Percentiles rank a stretch among this genome's conserved stretches.
Conservation (phyloP, 2,329 filamentous ascomycete species). For the Aureobasidium sp. region DNA sequence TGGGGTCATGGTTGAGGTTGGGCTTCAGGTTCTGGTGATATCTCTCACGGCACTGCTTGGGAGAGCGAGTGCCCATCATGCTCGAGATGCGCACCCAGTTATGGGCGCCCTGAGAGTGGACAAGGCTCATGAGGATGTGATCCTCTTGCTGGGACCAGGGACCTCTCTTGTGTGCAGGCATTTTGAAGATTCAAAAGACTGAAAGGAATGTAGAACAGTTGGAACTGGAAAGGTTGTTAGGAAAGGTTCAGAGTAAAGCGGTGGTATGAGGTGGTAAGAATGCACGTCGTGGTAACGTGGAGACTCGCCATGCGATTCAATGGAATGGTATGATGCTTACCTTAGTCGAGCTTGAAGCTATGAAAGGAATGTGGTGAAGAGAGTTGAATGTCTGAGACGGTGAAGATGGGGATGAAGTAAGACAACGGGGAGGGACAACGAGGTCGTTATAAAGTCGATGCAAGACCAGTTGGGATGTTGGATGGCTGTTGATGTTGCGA, state of each 20-base stretch:
- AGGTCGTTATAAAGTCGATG: constrained; percentile 17
- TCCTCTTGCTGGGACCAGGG: constrained; percentile 81
- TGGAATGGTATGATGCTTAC: constrained; percentile 1
- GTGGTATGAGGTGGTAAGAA: background rate
- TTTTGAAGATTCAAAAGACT: constrained; percentile 23
- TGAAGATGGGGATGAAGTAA: constrained; percentile 8
- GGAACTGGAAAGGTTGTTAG: constrained; percentile 4
- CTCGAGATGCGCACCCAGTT: constrained; percentile 88
- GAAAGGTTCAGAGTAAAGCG: background rate
- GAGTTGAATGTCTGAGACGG: background rate
- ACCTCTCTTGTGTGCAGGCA: constrained; percentile 59
- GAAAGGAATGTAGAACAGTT: constrained; percentile 11
- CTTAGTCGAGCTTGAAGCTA: constrained; percentile 12
- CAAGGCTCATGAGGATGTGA: constrained; percentile 59
- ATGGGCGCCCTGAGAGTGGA: constrained; percentile 63
- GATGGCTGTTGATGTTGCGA: constrained; percentile 15
- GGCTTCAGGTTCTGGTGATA: constrained; percentile 91
- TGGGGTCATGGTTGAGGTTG: constrained; percentile 68
- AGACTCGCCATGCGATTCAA: background rate
- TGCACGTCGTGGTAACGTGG: background rate
- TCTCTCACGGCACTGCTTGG: constrained; percentile 91
- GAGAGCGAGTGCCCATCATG: constrained; percentile 67
- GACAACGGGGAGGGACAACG: constrained; percentile 16
- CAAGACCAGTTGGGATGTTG: constrained; percentile 15
- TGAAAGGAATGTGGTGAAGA: constrained; percentile 10